Percentiles rank a stretch among this genome's conserved stretches.
Conservation (phyloP, 257 asterid genomes). For the Buddleja alternifolia region DNA sequence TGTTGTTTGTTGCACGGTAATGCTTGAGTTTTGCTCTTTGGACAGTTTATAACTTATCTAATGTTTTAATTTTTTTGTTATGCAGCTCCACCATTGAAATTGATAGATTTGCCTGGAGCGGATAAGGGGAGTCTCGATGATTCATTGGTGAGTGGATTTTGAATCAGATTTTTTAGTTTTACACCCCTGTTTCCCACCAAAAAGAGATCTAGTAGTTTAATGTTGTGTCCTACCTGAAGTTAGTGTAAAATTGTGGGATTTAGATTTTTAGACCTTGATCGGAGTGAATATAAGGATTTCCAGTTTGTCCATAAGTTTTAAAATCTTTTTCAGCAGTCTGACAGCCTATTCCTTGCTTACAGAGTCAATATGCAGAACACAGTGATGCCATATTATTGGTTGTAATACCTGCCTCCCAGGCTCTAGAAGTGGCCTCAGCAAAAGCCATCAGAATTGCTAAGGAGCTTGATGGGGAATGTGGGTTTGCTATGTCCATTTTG, state of each 20-base stretch:
- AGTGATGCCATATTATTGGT: slow-evolving; percentile 92
- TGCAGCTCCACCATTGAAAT: slow-evolving; percentile 90
- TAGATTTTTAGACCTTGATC: background rate
- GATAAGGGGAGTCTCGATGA: slow-evolving; percentile 87
- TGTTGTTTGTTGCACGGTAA: background rate
- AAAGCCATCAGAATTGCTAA: slow-evolving; percentile 94
- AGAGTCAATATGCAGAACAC: slow-evolving; percentile 89
- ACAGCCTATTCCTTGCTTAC: slow-evolving; percentile 31
- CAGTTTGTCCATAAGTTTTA: background rate
- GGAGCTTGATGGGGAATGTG: slow-evolving; percentile 96
- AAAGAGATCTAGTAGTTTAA: background rate
- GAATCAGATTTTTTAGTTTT: slow-evolving; percentile 1
- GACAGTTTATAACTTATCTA: slow-evolving; percentile 14
- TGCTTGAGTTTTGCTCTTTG: slow-evolving; percentile 13
- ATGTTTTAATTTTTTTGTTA: slow-evolving; percentile 24
- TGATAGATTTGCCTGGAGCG: slow-evolving; percentile 93
- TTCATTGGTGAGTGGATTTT: slow-evolving; percentile 69
- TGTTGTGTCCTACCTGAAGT: background rate
- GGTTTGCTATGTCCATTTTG: slow-evolving; percentile 38
- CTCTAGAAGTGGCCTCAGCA: slow-evolving; percentile 89
- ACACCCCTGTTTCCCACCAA: slow-evolving; percentile 13
- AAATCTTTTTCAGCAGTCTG: slow-evolving; percentile 28
- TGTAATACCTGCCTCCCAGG: slow-evolving; percentile 90
- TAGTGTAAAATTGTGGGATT: background rate
- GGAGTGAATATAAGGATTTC: background rate